phyloP scores from a whole-genome alignment of 163 green algal species.

The Scenedesmus sp. region DNA sequence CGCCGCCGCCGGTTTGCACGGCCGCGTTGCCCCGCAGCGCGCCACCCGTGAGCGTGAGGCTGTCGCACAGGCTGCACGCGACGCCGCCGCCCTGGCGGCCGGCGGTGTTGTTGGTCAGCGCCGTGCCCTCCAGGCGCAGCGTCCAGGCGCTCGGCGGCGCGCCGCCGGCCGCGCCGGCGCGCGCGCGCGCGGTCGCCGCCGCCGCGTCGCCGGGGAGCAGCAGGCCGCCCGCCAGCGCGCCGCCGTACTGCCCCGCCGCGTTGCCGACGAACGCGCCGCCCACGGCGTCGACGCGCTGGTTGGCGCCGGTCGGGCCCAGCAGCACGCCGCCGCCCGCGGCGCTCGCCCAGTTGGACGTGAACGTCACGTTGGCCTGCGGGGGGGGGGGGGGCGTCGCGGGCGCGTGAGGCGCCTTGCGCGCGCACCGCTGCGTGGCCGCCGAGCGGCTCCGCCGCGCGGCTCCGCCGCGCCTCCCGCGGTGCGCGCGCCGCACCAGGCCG shows the following conservation, averaged over 20 bases:
- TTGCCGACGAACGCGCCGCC: slow-evolving; percentile 3
- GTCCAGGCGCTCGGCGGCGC: not conserved
- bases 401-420: too few species aligned
- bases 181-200: not conserved
- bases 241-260: not conserved
- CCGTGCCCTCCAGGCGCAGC: not conserved
- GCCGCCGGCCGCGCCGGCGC: not conserved
- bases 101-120: not conserved
- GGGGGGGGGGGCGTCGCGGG: too few species aligned
- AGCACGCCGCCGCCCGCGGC: slow-evolving; percentile 16
- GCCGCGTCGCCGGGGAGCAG: slow-evolving; percentile 35
- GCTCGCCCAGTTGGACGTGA: slow-evolving; percentile 15
- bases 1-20: slow-evolving; percentile 10
- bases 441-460: too few species aligned
- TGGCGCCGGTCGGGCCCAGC: not conserved
- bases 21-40: not conserved
- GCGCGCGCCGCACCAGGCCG: too few species aligned
- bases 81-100: slow-evolving; percentile 28
- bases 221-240: slow-evolving; percentile 18
- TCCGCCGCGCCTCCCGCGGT: too few species aligned
- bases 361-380: too few species aligned
- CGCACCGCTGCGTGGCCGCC: too few species aligned
- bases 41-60: not conserved
- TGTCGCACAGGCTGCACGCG: slow-evolving; percentile 28
- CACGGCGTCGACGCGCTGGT: not conserved